Evolutionary conservation across 176 grass and related monocot genomes (phyloP).

Genomic region (Lolium rigidum): DNA sequence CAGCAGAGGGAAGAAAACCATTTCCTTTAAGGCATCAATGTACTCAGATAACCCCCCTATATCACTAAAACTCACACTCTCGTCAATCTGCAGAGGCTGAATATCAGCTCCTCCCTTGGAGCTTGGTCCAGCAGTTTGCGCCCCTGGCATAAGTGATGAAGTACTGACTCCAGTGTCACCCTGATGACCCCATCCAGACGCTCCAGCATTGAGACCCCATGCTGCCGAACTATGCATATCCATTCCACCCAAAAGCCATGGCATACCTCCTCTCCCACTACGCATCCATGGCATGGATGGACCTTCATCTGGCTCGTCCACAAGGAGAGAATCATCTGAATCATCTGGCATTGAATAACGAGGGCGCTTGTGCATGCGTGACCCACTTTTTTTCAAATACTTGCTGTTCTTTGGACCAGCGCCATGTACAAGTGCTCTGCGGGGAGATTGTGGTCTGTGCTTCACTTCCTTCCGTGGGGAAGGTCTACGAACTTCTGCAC

Average conservation of each 20-base stretch:
- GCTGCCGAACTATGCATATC: conserved; percentile 83
- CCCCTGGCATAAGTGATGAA: conserved; percentile 64
- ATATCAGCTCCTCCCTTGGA: conserved; percentile 99
- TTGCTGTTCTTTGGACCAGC: conserved; percentile 76
- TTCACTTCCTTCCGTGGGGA: conserved; percentile 84
- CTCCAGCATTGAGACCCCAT: conserved; percentile 93
- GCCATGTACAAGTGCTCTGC: conserved; percentile 87
- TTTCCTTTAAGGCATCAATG: conserved; percentile 98
- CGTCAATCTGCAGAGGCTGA: conserved; percentile 94
- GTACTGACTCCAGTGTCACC: conserved; percentile 55
- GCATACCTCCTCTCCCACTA: conserved; percentile 68
- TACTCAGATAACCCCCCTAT: conserved; percentile 95
- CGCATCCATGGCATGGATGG: conserved; percentile 86
- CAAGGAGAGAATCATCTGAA: conserved; percentile 99
- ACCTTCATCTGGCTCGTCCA: conserved; percentile 88
- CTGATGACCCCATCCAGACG: conserved; percentile 96
- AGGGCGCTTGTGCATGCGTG: conserved; percentile 81
- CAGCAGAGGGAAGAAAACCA: conserved; percentile 97
- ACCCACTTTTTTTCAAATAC: conserved; percentile 90
- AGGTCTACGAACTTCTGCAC: conserved; percentile 79
- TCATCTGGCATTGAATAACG: conserved; percentile 87
- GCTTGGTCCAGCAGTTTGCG: conserved; percentile 98
- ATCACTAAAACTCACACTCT: conserved; percentile 93
- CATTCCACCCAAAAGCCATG: conserved; percentile 85
- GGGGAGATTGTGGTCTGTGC: conserved; percentile 71